These are phyloP conservation scores for Orbilia blumenaviensis DNA, from an alignment of 2,329 filamentous ascomycete species.

Conservation along the genomic window DNA sequence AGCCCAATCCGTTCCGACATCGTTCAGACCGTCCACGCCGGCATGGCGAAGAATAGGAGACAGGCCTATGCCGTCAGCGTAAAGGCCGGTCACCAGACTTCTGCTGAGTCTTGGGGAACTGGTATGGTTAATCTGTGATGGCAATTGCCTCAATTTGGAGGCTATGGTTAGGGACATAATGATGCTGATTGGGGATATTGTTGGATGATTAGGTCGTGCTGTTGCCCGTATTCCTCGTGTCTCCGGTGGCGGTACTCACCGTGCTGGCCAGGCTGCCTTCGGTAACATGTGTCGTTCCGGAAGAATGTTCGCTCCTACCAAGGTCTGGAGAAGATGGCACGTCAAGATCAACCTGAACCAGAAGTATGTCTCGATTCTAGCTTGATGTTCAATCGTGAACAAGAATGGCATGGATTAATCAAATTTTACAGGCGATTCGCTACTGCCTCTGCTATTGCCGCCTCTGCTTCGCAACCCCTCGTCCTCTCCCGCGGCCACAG, in stretches of 20 bases:
- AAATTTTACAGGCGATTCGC: constrained; percentile 79
- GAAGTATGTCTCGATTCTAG: constrained; percentile 71
- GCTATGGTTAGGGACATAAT: constrained; percentile 16
- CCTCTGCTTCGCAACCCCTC: constrained; percentile 92
- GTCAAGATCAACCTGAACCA: constrained; percentile 99
- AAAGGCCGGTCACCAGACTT: constrained; percentile 99
- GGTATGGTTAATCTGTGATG: constrained; percentile 71
- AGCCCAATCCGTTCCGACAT: constrained; percentile 98
- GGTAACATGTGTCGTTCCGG: constrained; percentile 99
- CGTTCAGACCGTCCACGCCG: constrained; percentile 95
- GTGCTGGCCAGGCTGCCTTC: constrained; percentile 99
- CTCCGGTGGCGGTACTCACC: constrained; percentile 99
- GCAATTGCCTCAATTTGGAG: neutral
- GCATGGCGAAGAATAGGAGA: constrained; percentile 99
- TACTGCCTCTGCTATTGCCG: constrained; percentile 95
- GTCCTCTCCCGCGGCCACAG: constrained; percentile 97
- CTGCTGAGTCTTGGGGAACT: constrained; percentile 99
- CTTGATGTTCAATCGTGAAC: constrained; percentile 47
- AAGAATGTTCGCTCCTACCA: constrained; percentile 99
- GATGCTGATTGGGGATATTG: constrained; percentile 52
- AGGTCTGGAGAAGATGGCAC: constrained; percentile 99
- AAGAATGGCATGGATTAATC: constrained; percentile 20
- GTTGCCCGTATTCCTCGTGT: constrained; percentile 99
- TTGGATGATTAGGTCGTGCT: constrained; percentile 77
- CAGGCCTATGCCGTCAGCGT: constrained; percentile 99